Base-by-base conservation (phyloP, 2,329 filamentous ascomycete genomes). In the Botrytis elliptica region DNA sequence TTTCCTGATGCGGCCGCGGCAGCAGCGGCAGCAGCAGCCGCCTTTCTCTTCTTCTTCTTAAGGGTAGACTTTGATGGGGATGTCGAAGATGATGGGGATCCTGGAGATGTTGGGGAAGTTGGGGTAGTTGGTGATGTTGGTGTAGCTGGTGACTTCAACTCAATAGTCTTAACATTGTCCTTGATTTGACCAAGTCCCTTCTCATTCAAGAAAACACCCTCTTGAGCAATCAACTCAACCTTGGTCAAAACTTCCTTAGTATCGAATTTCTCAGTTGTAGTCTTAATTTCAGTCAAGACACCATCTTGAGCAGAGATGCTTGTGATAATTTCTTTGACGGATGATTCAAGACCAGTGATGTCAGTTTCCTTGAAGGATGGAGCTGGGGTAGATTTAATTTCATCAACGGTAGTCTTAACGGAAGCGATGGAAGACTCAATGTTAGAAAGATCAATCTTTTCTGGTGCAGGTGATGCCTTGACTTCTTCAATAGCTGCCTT, bases 31-130 rank as follows among this genome's bases (percentile, higher is more conserved):
- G 65, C 65, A 1, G 65, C 65, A 1, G 65, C 64, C 1, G 65
- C 46, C 22, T 25, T 46, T 52, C 40, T 69, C 66, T 57, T 69
- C 38, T 57, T 59, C 38, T 49, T 69, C 52, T 59, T 69, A 55
- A 57, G 55, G 16, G 25, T 69, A 33, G 66, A 57, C n/a, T 69
- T 84, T 98, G 74, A 93, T 98, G 77, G 78, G 5, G 78, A 79
- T 18, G 49, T 55, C 49, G 49, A 88, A 20, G 76, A 77, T 55
- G 78, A 80, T 40, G 79, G 78, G 4, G 78, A 79, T 18, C 76
- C 76, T 36, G 77, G 77, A 20, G 71, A 62, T 33, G 88, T 88
- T 25, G 76, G 75, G 29, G 78, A 80, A 9, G 78, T 78, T 5
- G 78, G 79, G 5, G 77, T 77, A 16, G 76, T 78, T 70, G 66